Percentiles rank a stretch among this genome's conserved stretches.
Evolutionary conservation across 2,329 filamentous ascomycete genomes (phyloP).

Genomic region (Ophiostoma novo-ulmi): DNA sequence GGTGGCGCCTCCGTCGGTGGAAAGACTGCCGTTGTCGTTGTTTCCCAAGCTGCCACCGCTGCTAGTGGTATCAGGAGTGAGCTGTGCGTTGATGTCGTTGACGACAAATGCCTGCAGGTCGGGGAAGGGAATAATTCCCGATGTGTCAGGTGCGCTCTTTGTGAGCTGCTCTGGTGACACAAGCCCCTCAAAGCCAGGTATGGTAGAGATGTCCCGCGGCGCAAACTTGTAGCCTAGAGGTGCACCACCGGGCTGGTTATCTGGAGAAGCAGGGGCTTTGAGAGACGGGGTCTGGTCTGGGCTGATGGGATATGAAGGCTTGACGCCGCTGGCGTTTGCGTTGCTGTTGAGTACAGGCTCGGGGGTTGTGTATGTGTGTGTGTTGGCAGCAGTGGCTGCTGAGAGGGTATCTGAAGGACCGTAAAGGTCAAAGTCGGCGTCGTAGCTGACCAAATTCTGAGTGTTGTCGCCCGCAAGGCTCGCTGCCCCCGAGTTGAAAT

Average conservation of each 20-base stretch:
- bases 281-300: slow-evolving; percentile 49
- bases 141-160: slow-evolving; percentile 37
- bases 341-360: slow-evolving; percentile 19
- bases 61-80: slow-evolving; percentile 48
- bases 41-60: slow-evolving; percentile 36
- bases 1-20: slow-evolving; percentile 47
- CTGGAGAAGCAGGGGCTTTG: slow-evolving; percentile 42
- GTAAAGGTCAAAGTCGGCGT: slow-evolving; percentile 24
- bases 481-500: slow-evolving; percentile 34
- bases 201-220: slow-evolving; percentile 25
- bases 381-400: not conserved
- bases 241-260: slow-evolving; percentile 29
- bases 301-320: slow-evolving; percentile 43
- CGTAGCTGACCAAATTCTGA: slow-evolving; percentile 44
- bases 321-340: slow-evolving; percentile 28
- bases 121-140: slow-evolving; percentile 29
- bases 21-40: slow-evolving; percentile 29
- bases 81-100: slow-evolving; percentile 34
- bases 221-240: slow-evolving; percentile 13
- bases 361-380: slow-evolving; percentile 22
- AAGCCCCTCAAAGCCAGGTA: slow-evolving; percentile 32
- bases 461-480: slow-evolving; percentile 46
- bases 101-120: slow-evolving; percentile 24
- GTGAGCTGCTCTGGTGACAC: slow-evolving; percentile 42
- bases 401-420: slow-evolving; percentile 20